phyloP scores from a whole-genome alignment of 805 yeast species.

The Ogataea methylovora region DNA sequence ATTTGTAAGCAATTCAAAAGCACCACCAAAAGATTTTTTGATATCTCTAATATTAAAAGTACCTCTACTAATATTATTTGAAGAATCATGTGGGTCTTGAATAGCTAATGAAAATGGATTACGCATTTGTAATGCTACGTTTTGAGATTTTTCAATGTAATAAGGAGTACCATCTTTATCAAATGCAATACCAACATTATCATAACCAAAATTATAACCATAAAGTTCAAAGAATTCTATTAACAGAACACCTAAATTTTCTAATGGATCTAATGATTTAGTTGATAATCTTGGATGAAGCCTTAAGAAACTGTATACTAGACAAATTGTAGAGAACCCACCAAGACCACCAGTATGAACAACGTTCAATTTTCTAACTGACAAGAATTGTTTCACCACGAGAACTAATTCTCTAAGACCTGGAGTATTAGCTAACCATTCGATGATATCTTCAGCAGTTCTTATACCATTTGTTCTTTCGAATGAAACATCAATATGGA shows the following conservation, averaged over 20 bases:
- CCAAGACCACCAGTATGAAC: constrained; percentile 94
- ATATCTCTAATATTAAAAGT: constrained; percentile 74
- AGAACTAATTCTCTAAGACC: constrained; percentile 79
- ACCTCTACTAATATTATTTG: constrained; percentile 82
- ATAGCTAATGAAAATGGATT: constrained; percentile 62
- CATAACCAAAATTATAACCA: constrained; percentile 85
- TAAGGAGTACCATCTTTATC: constrained; percentile 44
- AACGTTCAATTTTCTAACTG: constrained; percentile 70
- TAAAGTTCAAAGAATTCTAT: constrained; percentile 90
- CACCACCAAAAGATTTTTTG: constrained; percentile 83
- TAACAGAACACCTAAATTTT: constrained; percentile 77
- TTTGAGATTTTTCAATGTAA: constrained; percentile 50
- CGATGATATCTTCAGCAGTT: constrained; percentile 71
- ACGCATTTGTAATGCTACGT: constrained; percentile 32
- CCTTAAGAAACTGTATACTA: constrained; percentile 69
- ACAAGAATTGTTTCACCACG: constrained; percentile 76
- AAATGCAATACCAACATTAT: constrained; percentile 64
- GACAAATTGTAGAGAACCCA: constrained; percentile 86
- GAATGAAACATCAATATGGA: constrained; percentile 85
- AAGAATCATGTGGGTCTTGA: constrained; percentile 80
- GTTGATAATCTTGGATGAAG: constrained; percentile 75
- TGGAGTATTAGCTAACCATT: constrained; percentile 67
- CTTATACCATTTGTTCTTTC: constrained; percentile 76
- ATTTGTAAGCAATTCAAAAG: constrained; percentile 67
- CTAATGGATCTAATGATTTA: constrained; percentile 54